Conservation (phyloP, 2,329 filamentous ascomycete genomes). For the Cladobotryum protrusum region DNA sequence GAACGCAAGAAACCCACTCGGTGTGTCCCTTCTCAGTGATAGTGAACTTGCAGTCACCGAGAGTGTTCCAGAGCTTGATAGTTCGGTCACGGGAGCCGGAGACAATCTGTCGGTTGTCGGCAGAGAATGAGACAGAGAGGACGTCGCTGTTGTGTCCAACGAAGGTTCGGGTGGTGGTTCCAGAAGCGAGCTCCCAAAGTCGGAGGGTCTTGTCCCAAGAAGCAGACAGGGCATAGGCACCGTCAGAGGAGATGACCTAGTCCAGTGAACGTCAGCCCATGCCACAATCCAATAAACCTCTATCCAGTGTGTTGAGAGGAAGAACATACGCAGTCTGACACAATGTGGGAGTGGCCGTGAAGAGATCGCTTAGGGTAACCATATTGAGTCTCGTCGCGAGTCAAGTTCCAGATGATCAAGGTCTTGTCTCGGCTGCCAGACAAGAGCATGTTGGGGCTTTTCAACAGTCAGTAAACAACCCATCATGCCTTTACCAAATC, state of each 20-base stretch:
- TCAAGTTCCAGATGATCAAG: constrained; percentile 99
- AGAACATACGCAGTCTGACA: constrained; percentile 95
- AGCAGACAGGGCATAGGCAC: constrained; percentile 95
- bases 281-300: neutral
- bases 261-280: constrained; percentile 19
- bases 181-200: constrained; percentile 97
- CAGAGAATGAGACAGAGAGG: constrained; percentile 98
- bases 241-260: constrained; percentile 98
- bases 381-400: constrained; percentile 96
- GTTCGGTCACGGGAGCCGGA: constrained; percentile 96
- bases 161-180: constrained; percentile 95
- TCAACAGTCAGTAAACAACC: constrained; percentile 17
- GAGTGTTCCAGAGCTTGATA: constrained; percentile 99
- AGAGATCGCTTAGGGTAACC: constrained; percentile 99
- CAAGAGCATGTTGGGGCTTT: constrained; percentile 97
- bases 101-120: constrained; percentile 99
- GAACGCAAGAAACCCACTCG: constrained; percentile 99
- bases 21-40: constrained; percentile 99
- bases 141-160: constrained; percentile 99
- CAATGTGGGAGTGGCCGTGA: constrained; percentile 98
- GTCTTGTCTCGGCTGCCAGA: constrained; percentile 97
- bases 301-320: constrained; percentile 12
- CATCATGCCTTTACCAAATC: neutral
- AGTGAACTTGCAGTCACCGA: constrained; percentile 99
- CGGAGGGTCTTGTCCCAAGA: constrained; percentile 99